phyloP scores from a whole-genome alignment of 768 basidiomycete species.

The Mycena kentingensis region DNA sequence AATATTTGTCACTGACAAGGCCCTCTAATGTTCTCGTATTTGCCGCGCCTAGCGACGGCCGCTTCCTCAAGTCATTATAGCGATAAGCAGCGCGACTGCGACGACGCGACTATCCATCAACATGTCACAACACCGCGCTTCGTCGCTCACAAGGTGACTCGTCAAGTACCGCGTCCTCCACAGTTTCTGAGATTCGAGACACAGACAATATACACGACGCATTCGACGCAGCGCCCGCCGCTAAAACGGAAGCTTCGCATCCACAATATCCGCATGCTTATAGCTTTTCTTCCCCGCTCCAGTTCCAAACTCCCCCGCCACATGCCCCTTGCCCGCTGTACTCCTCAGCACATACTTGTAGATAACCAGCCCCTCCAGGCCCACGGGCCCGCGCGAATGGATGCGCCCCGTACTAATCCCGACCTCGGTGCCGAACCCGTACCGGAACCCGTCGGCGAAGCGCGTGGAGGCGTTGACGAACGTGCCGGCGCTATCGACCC shows the following conservation, averaged over 20 bases:
- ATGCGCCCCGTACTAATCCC: slow-evolving; percentile 97
- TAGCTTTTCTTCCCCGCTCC: slow-evolving; percentile 72
- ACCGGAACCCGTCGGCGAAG: slow-evolving; percentile 95
- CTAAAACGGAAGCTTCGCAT: slow-evolving; percentile 9
- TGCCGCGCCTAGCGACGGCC: no score
- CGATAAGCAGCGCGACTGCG: no score
- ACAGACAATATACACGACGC: no score
- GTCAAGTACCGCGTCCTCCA: no score
- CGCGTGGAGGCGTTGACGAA: slow-evolving; percentile 95
- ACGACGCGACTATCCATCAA: no score
- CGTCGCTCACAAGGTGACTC: no score
- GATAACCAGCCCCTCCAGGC: slow-evolving; percentile 88
- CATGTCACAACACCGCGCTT: no score
- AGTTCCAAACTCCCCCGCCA: slow-evolving; percentile 91
- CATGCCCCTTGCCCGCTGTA: slow-evolving; percentile 69
- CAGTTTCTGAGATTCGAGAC: no score
- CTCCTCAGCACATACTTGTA: slow-evolving; percentile 96
- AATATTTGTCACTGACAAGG: no score
- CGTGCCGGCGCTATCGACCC: slow-evolving; percentile 89
- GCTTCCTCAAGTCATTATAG: no score
- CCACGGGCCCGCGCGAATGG: slow-evolving; percentile 95
- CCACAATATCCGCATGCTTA: slow-evolving; percentile 48
- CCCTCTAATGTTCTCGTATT: no score
- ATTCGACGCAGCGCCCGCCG: no score
- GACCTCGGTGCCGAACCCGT: slow-evolving; percentile 97